Percentiles rank a stretch among this genome's conserved stretches.
phyloP scores from a whole-genome alignment of 257 asterid genomes.

The Osmanthus fragrans region DNA sequence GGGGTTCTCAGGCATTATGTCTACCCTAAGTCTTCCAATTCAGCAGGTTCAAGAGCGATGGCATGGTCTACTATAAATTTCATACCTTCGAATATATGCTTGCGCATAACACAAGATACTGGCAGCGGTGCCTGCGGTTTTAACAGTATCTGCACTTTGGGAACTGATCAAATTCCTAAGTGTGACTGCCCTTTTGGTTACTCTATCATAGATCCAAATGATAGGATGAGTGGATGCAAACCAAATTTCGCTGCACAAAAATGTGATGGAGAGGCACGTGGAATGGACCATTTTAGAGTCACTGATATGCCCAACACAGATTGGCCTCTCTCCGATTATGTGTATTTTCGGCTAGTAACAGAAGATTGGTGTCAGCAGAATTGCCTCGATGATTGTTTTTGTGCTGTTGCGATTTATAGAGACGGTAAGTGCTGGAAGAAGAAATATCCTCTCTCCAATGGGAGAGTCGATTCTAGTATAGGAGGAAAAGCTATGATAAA shows the following conservation, averaged over 20 bases:
- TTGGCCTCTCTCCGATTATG: background rate
- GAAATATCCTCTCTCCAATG: background rate
- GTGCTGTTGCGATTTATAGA: background rate
- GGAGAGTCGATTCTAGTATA: background rate
- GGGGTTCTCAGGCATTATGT: slow-evolving; percentile 31
- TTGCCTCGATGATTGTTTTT: background rate
- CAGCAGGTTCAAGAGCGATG: background rate
- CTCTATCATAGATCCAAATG: background rate
- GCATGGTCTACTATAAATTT: slow-evolving; percentile 21
- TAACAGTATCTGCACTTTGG: slow-evolving; percentile 25
- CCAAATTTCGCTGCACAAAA: background rate
- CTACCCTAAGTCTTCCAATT: slow-evolving; percentile 10
- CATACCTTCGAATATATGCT: slow-evolving; percentile 29
- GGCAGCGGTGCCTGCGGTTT: slow-evolving; percentile 45
- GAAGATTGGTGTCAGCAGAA: background rate
- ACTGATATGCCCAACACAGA: background rate
- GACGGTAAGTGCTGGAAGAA: background rate
- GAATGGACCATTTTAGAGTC: background rate
- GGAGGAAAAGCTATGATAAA: background rate
- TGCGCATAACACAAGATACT: background rate
- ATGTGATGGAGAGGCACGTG: background rate
- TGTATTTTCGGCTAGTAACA: background rate
- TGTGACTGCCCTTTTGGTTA: background rate
- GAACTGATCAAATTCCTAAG: background rate
- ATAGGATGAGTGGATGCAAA: slow-evolving; percentile 7